A percentile compares a stretch with the other conserved stretches of the same genome.
phyloP scores from a whole-genome alignment of 2,329 filamentous ascomycete genomes.

The Colletotrichum horii region DNA sequence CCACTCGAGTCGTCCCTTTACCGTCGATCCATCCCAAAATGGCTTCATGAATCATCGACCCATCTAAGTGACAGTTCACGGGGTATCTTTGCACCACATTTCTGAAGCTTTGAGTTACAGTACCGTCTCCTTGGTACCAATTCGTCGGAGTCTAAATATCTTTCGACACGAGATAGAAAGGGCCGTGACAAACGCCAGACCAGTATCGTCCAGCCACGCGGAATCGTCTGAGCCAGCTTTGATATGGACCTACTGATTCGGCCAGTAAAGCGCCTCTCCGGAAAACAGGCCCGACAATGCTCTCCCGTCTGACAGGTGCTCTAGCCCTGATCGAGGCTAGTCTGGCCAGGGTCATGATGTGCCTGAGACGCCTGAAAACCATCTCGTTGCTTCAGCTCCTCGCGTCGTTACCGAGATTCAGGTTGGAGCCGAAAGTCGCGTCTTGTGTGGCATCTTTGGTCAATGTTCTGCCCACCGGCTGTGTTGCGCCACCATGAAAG shows the following conservation, averaged over 20 bases:
- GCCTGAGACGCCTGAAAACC: background rate
- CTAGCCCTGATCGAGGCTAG: background rate
- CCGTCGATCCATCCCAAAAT: background rate
- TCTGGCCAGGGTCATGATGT: background rate
- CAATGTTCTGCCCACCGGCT: background rate
- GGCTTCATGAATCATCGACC: background rate
- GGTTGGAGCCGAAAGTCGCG: background rate
- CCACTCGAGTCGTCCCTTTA: background rate
- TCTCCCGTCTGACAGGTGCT: background rate
- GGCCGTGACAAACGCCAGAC: background rate
- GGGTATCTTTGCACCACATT: background rate
- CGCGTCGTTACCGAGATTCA: background rate
- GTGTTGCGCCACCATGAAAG: background rate
- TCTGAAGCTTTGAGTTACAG: background rate
- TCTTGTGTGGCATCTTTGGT: background rate
- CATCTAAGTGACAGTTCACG: background rate
- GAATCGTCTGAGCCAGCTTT: background rate
- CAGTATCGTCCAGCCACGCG: background rate
- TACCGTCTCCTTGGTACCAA: background rate
- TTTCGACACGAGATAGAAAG: background rate
- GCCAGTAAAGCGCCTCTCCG: background rate
- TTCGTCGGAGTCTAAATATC: background rate
- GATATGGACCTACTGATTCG: background rate
- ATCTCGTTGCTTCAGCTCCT: background rate
- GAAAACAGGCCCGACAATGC: constrained; percentile 6